These are phyloP conservation scores for Macrocybe gigantea DNA, from an alignment of 768 basidiomycete species.

Conservation along the genomic window DNA sequence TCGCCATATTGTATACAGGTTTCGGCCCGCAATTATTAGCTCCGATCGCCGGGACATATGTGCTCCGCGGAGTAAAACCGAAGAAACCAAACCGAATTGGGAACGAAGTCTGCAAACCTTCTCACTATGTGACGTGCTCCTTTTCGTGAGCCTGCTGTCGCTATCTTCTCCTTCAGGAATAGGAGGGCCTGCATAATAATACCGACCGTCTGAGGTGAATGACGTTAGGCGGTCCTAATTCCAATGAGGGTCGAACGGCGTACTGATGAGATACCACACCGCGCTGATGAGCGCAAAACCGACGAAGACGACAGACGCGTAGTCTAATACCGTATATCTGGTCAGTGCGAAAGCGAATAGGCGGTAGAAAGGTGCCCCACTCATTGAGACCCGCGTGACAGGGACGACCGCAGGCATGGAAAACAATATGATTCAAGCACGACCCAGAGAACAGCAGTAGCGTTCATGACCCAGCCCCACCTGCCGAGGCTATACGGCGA, in stretches of 20 bases:
- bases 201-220: constrained; percentile 29
- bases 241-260: constrained; percentile 13
- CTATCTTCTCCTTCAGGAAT: constrained; percentile 14
- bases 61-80: too few species aligned
- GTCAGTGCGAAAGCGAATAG: neutral
- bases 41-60: too few species aligned
- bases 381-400: constrained; percentile 43
- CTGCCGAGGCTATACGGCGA: constrained; percentile 48
- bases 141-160: too few species aligned
- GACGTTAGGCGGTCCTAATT: neutral
- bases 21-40: too few species aligned
- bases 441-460: constrained; percentile 52
- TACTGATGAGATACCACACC: constrained; percentile 55
- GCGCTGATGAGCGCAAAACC: constrained; percentile 55
- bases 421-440: constrained; percentile 58
- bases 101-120: too few species aligned
- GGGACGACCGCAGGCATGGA: constrained; percentile 65
- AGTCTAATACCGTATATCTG: constrained; percentile 33
- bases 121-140: too few species aligned
- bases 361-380: constrained; percentile 18
- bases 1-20: too few species aligned
- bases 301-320: constrained; percentile 62
- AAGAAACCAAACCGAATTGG: too few species aligned
- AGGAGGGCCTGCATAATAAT: constrained; percentile 39
- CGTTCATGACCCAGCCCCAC: constrained; percentile 41